Percentiles rank a stretch among this genome's conserved stretches.
Conservation (phyloP, 1,139 yeast species). For the Magnusiomyces fungicola region DNA sequence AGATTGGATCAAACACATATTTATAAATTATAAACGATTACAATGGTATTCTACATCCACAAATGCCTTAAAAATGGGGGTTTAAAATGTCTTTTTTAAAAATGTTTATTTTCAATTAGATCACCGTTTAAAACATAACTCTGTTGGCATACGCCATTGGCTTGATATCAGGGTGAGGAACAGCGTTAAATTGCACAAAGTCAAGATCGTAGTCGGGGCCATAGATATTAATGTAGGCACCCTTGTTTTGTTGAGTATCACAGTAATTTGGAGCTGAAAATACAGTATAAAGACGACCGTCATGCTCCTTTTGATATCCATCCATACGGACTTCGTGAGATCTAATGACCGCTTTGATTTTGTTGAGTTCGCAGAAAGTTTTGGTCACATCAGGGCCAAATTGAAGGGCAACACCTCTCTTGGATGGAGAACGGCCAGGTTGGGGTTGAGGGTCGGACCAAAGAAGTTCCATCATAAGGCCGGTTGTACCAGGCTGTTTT, state of each 20-base stretch:
- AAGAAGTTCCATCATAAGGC: conserved; percentile 89
- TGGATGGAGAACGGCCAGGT: conserved; percentile 77
- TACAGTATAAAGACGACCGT: conserved; percentile 79
- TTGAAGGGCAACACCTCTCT: conserved; percentile 92
- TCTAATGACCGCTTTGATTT: conserved; percentile 71
- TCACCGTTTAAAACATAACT: conserved; percentile 25
- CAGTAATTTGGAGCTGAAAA: conserved; percentile 98
- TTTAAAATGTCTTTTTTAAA: background rate
- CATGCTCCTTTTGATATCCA: conserved; percentile 84
- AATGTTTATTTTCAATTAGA: too few species aligned
- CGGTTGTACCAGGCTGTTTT: conserved; percentile 83
- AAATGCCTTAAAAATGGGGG: background rate
- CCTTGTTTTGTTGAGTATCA: conserved; percentile 83
- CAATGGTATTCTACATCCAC: too few species aligned
- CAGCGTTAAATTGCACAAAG: conserved; percentile 63
- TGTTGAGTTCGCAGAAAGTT: conserved; percentile 63
- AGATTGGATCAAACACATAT: too few species aligned
- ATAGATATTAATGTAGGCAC: conserved; percentile 70
- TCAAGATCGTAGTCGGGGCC: conserved; percentile 52
- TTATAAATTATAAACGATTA: background rate
- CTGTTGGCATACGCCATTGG: conserved; percentile 85
- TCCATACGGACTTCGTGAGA: conserved; percentile 93
- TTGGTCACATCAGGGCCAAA: conserved; percentile 95
- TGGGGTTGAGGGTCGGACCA: conserved; percentile 94
- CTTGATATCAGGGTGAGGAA: conserved; percentile 81